These are phyloP conservation scores for Zymoseptoria tritici DNA, from an alignment of 2,329 filamentous ascomycete species.

Conservation along the genomic window DNA sequence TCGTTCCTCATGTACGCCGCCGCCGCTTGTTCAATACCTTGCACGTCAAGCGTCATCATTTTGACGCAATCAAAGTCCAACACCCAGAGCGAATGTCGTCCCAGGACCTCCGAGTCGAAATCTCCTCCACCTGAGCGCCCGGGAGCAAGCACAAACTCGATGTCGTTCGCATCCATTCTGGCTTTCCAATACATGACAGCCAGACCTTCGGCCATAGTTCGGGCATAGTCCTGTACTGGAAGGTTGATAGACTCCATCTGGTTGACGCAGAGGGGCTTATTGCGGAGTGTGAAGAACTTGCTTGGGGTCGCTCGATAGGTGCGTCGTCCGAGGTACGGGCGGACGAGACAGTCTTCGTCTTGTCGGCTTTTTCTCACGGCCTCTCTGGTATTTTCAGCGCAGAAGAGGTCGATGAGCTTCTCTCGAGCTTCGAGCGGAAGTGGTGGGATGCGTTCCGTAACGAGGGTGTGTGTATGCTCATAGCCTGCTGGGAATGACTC, in stretches of 20 bases:
- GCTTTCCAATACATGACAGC: slow-evolving; percentile 46
- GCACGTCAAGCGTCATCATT: slow-evolving; percentile 39
- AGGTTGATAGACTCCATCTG: slow-evolving; percentile 43
- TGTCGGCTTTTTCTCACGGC: slow-evolving; percentile 2
- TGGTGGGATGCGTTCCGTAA: slow-evolving; percentile 1
- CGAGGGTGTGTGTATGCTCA: neutral
- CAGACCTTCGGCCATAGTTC: slow-evolving; percentile 43
- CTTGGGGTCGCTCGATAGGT: slow-evolving; percentile 6
- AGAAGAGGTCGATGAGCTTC: slow-evolving; percentile 9
- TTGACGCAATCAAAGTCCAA: slow-evolving; percentile 56
- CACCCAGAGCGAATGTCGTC: slow-evolving; percentile 23
- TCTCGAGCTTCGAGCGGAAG: neutral
- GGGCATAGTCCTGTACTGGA: slow-evolving; percentile 31
- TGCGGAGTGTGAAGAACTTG: slow-evolving; percentile 39
- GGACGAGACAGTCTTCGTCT: slow-evolving; percentile 39
- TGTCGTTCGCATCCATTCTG: slow-evolving; percentile 44
- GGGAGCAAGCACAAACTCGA: slow-evolving; percentile 48
- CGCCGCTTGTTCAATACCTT: slow-evolving; percentile 38
- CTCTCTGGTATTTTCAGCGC: neutral
- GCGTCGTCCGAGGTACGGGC: slow-evolving; percentile 42
- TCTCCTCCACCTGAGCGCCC: neutral
- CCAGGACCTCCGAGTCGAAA: slow-evolving; percentile 3
- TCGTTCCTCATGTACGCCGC: slow-evolving; percentile 45
- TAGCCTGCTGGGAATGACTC: neutral
- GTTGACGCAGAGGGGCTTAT: slow-evolving; percentile 44